Percentiles rank a stretch among this genome's conserved stretches.
These are phyloP conservation scores for Erodium maritimum DNA, from an alignment of 345 rosid species.

Conservation along the genomic window DNA sequence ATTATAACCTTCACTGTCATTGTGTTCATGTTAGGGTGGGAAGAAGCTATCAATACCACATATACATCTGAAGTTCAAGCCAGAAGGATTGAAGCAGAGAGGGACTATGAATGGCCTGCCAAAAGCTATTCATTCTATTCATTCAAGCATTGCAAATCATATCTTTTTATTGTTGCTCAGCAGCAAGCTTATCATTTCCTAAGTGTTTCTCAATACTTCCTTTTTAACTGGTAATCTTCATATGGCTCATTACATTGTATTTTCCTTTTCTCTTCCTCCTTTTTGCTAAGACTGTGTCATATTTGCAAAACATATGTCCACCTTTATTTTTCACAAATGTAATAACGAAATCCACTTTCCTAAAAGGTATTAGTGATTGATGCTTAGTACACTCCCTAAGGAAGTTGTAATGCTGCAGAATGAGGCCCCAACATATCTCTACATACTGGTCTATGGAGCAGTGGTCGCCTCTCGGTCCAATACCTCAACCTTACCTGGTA, in stretches of 20 bases:
- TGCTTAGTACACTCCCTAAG: slow-evolving; percentile 84
- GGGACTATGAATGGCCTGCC: slow-evolving; percentile 72
- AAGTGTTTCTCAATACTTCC: slow-evolving; percentile 78
- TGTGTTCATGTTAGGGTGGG: no score
- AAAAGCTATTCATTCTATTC: slow-evolving; percentile 87
- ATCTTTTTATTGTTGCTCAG: slow-evolving; percentile 61
- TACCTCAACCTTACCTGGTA: no score
- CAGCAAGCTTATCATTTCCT: slow-evolving; percentile 54
- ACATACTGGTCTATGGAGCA: slow-evolving; percentile 74
- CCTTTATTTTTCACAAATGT: slow-evolving; percentile 1
- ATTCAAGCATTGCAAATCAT: slow-evolving; percentile 66
- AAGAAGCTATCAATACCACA: slow-evolving; percentile 85
- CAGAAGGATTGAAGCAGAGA: slow-evolving; percentile 88
- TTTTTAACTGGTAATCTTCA: slow-evolving; percentile 68
- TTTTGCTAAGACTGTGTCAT: no score
- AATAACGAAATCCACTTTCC: slow-evolving; percentile 12
- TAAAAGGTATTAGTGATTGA: slow-evolving; percentile 75
- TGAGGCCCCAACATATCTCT: slow-evolving; percentile 73
- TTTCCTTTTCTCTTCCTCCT: no score
- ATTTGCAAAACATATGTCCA: neutral
- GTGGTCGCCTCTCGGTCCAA: no score
- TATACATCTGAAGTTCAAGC: slow-evolving; percentile 74
- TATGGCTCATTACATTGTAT: neutral
- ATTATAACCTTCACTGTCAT: no score
- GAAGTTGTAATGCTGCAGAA: slow-evolving; percentile 64